phyloP scores from a whole-genome alignment of 2,329 filamentous ascomycete species.

The Cercospora canescens region DNA sequence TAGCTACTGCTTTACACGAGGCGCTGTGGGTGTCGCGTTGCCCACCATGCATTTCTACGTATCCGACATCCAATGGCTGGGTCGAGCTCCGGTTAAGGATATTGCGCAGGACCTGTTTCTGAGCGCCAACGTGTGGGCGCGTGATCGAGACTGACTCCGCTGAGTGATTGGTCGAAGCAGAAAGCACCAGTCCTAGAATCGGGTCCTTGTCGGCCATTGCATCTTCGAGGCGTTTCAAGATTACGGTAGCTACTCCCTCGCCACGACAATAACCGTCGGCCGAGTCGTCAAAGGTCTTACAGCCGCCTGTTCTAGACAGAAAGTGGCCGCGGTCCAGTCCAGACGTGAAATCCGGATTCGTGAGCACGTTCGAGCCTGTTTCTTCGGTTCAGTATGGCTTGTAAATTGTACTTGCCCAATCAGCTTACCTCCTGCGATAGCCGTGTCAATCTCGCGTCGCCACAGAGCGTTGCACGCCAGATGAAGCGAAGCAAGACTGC shows the following conservation, averaged over 20 bases:
- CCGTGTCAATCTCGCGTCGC: constrained; percentile 77
- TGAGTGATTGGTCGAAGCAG: no score
- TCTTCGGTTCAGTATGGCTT: no score
- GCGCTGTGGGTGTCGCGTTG: no score
- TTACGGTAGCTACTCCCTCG: constrained; percentile 71
- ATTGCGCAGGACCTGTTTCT: no score
- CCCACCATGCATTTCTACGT: constrained; percentile 91
- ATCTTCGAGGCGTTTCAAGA: constrained; percentile 79
- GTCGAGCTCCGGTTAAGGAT: no score
- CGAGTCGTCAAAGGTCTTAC: constrained; percentile 77
- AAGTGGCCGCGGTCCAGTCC: constrained; percentile 76
- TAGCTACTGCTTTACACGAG: no score
- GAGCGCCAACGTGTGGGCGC: no score
- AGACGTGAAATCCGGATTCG: constrained; percentile 77
- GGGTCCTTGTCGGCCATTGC: constrained; percentile 74
- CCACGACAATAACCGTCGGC: constrained; percentile 83
- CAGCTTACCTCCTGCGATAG: constrained; percentile 75
- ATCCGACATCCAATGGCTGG: constrained; percentile 74
- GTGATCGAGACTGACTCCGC: no score
- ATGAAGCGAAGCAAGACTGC: constrained; percentile 71
- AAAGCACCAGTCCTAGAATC: no score
- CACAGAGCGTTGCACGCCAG: constrained; percentile 71
- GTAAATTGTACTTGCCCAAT: no score
- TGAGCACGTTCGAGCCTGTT: constrained; percentile 77
- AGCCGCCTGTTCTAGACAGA: constrained; percentile 72